Base-by-base conservation (phyloP, 1,139 yeast species). In the Pichiaceae sp. region DNA sequence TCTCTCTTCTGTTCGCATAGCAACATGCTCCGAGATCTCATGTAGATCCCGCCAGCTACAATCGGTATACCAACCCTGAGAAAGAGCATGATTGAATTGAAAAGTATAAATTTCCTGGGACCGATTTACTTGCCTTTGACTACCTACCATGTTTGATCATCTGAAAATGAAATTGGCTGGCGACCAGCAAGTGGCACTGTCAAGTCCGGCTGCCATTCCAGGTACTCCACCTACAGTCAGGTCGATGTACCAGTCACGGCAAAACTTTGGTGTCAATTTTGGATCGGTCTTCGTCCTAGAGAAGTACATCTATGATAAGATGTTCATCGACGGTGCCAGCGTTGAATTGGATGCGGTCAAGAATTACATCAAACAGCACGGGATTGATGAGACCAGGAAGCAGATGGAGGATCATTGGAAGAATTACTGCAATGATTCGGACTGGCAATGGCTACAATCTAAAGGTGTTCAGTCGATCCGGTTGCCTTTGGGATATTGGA, bases 401-500 rank as follows among this genome's bases (percentile, higher is more conserved):
- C 65, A 62, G 46, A 69, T 83, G 49, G 87, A 81, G 45, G 46
- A 62, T 3, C 95, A 84, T 56, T 91, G 95, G 86, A 60, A 55
- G 12, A 53, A 52, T n/a, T 89, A 75, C 56, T 65, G 81, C 48
- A 56, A 58, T 26, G 85, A 77, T 38, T 68, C 68, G 9, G 96
- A 91, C 53, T 87, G 96, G 95, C 54, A 68, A 17, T 86, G 87
- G 84, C 59, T 91, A 31, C 58, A 63, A 34, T 63, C 66, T 17
- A 75, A 72, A 35, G 80, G 81, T 6, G 85, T 85, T 16, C 86
- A 84, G 15, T 71, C 87, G 0, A 70, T 91, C 7, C 68, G 98
- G 47, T 68, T 89, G 7, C 97, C 98, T 4, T 60, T 91, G 46
- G 97, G 97, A 0, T 91, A 83, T 58, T 91, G 96, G 96, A 78